Conservation (phyloP, 768 basidiomycete genomes). For the Suillus weaverae region DNA sequence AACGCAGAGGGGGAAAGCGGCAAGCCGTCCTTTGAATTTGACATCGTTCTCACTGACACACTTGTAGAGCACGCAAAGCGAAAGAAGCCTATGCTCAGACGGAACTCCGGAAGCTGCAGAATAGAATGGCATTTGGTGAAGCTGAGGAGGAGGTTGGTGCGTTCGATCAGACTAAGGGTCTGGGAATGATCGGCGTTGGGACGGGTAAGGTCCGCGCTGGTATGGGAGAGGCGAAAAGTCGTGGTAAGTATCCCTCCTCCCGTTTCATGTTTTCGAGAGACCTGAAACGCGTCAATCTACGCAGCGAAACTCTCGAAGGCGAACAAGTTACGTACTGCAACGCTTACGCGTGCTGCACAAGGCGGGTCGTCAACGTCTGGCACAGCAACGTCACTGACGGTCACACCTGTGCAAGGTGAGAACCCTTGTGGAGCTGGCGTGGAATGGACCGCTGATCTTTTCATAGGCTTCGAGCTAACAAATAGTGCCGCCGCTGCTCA, state of each 20-base stretch:
- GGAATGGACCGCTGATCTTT: conserved; percentile 16
- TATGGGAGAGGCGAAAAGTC: conserved; percentile 84
- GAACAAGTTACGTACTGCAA: conserved; percentile 87
- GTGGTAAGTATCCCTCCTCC: conserved; percentile 56
- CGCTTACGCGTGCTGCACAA: conserved; percentile 76
- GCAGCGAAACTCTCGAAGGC: conserved; percentile 94
- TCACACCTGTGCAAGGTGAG: conserved; percentile 93
- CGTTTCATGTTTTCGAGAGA: not conserved
- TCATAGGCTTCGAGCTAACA: conserved; percentile 86
- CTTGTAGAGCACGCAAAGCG: conserved; percentile 84
- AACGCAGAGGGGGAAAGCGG: conserved; percentile 94
- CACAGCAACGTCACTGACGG: conserved; percentile 87
- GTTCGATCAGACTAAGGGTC: conserved; percentile 95
- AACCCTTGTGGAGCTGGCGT: conserved; percentile 6
- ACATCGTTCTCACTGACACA: conserved; percentile 1
- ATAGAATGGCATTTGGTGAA: conserved; percentile 94
- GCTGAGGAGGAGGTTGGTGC: conserved; percentile 95
- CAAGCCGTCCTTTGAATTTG: conserved; percentile 31
- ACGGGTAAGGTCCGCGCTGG: conserved; percentile 90
- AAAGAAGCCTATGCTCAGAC: conserved; percentile 98
- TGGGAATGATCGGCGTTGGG: conserved; percentile 92
- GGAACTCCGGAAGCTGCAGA: conserved; percentile 94
- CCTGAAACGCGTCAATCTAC: conserved; percentile 3
- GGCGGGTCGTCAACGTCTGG: conserved; percentile 60
- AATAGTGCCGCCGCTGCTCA: conserved; percentile 86